Evolutionary conservation across 768 basidiomycete species (phyloP).

Genomic region (Strobilomyces dryophilus): DNA sequence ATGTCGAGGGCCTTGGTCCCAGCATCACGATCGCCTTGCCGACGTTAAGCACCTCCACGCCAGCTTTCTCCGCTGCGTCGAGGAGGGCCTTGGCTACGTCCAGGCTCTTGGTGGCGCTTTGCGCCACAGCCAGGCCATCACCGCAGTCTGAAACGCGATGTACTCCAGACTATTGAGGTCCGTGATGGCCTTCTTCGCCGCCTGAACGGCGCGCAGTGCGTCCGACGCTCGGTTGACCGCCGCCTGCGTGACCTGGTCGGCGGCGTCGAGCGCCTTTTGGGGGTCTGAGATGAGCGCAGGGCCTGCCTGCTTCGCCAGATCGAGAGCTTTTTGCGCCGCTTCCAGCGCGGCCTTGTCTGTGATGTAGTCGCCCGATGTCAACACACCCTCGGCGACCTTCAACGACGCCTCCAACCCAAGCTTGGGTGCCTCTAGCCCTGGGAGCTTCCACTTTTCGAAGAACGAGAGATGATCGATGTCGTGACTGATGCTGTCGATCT

Average conservation of each 20-base stretch:
- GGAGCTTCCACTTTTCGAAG: background rate
- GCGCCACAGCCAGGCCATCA: background rate
- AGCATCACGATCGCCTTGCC: background rate
- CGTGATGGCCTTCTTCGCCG: background rate
- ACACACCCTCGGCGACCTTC: background rate
- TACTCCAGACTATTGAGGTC: background rate
- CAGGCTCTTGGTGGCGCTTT: background rate
- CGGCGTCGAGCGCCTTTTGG: background rate
- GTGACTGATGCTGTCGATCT: background rate
- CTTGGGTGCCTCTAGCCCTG: background rate
- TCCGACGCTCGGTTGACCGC: background rate
- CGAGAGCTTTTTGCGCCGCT: background rate
- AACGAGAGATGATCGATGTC: background rate
- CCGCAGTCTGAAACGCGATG: background rate
- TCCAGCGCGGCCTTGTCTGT: background rate
- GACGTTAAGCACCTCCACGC: background rate
- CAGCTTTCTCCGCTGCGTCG: background rate
- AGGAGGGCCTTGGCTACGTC: background rate
- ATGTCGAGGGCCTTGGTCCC: background rate
- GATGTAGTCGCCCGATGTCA: background rate
- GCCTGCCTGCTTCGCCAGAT: background rate
- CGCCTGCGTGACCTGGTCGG: background rate
- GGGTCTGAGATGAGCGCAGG: background rate
- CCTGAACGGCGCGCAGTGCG: background rate
- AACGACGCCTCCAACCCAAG: background rate